phyloP scores from a whole-genome alignment of 2,329 filamentous ascomycete genomes.

The Apiospora hydei region DNA sequence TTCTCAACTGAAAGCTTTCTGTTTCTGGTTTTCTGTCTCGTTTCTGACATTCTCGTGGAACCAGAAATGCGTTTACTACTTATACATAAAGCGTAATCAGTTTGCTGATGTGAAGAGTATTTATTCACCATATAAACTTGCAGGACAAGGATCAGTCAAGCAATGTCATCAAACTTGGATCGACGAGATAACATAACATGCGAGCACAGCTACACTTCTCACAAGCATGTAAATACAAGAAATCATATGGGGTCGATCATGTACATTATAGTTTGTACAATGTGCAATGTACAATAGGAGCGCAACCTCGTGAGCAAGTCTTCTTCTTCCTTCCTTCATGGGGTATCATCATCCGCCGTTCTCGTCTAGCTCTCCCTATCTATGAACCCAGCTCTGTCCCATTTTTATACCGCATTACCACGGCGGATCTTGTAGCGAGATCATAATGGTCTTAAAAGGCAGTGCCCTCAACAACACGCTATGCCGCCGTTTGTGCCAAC shows the following conservation, averaged over 20 bases:
- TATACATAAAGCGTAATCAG: too few species aligned
- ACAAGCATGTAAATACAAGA: background rate
- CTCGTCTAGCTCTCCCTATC: background rate
- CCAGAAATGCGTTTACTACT: too few species aligned
- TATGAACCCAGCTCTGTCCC: background rate
- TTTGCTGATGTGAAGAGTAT: too few species aligned
- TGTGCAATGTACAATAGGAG: background rate
- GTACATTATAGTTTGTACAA: background rate
- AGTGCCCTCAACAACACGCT: background rate
- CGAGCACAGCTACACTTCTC: background rate
- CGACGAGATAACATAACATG: background rate
- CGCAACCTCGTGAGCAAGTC: background rate
- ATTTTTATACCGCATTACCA: background rate
- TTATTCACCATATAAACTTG: too few species aligned
- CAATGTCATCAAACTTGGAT: too few species aligned
- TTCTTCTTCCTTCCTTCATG: background rate
- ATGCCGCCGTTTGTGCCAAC: background rate
- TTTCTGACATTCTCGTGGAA: too few species aligned
- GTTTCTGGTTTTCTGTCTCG: too few species aligned
- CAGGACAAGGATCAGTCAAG: too few species aligned
- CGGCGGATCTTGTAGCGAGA: background rate
- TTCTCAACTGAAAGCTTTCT: too few species aligned
- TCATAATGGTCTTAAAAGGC: background rate
- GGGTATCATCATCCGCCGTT: conserved; percentile 6
- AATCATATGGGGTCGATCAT: background rate